phyloP scores from a whole-genome alignment of 2,329 filamentous ascomycete genomes.

The Arthrocladium fulminans region DNA sequence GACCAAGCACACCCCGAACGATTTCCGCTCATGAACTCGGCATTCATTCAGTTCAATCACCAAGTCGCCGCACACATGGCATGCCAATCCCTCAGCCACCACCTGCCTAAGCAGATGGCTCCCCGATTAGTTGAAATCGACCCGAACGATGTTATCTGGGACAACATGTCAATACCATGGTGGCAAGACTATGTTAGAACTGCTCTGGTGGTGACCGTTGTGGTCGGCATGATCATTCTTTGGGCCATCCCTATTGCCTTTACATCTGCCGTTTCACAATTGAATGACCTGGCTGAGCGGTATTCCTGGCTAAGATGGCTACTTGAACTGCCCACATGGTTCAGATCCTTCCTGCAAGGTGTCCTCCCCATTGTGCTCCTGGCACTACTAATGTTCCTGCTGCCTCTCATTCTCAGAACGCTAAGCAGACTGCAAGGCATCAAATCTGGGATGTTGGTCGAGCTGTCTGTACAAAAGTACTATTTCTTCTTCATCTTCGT shows the following conservation, averaged over 20 bases:
- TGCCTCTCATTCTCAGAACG: constrained; percentile 69
- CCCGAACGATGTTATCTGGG: constrained; percentile 87
- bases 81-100: constrained; percentile 82
- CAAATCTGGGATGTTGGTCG: constrained; percentile 69
- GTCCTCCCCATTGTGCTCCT: constrained; percentile 72
- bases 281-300: constrained; percentile 57
- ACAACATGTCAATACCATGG: constrained; percentile 93
- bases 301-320: constrained; percentile 66
- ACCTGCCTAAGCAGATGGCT: constrained; percentile 86
- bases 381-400: constrained; percentile 65
- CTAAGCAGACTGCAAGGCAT: constrained; percentile 67
- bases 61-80: constrained; percentile 98
- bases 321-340: constrained; percentile 47
- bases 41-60: constrained; percentile 97
- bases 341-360: constrained; percentile 69
- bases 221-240: constrained; percentile 68
- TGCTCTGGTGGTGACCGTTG: constrained; percentile 53
- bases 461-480: constrained; percentile 79
- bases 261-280: constrained; percentile 71
- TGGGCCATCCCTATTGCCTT: constrained; percentile 90
- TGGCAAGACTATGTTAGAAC: constrained; percentile 78
- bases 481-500: constrained; percentile 94
- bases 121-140: constrained; percentile 89
- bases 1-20: constrained; percentile 79
- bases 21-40: constrained; percentile 88